phyloP scores from a whole-genome alignment of 371 early-diverging fungal species.

The Mucor sp. region DNA sequence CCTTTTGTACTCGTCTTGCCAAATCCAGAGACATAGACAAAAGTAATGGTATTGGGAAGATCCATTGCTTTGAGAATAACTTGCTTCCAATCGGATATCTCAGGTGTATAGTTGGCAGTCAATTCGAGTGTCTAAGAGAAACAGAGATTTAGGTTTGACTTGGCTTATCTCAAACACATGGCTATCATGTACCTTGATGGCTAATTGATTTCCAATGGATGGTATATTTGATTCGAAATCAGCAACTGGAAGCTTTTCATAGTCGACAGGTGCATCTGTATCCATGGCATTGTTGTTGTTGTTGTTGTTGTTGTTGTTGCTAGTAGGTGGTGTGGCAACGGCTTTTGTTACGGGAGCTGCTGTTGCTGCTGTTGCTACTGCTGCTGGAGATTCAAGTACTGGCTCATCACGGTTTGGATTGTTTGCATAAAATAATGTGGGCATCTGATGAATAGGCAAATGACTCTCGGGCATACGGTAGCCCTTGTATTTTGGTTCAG shows the following conservation, averaged over 20 bases:
- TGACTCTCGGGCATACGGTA: background rate
- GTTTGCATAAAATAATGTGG: conserved; percentile 23
- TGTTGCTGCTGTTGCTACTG: too few relatives aligned
- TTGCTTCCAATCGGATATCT: conserved; percentile 34
- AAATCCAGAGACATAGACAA: conserved; percentile 20
- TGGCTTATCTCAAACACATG: background rate
- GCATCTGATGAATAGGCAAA: conserved; percentile 19
- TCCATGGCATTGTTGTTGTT: too few relatives aligned
- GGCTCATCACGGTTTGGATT: background rate
- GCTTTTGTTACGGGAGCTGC: background rate
- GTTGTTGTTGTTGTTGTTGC: too few relatives aligned
- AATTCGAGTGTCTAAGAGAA: conserved; percentile 24
- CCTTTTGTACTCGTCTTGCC: conserved; percentile 20
- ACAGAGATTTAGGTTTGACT: too few relatives aligned
- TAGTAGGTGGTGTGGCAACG: too few relatives aligned
- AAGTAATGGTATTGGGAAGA: background rate
- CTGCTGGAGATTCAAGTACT: background rate
- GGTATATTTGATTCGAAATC: conserved; percentile 15
- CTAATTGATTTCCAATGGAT: conserved; percentile 12
- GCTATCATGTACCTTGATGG: conserved; percentile 21
- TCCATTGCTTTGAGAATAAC: conserved; percentile 12
- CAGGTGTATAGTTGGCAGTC: conserved; percentile 27
- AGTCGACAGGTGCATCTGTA: conserved; percentile 5
- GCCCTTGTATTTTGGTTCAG: conserved; percentile 3
- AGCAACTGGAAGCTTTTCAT: conserved; percentile 11